Evolutionary conservation across 2,329 filamentous ascomycete species (phyloP).

Genomic region (Diaporthe australafricana): DNA sequence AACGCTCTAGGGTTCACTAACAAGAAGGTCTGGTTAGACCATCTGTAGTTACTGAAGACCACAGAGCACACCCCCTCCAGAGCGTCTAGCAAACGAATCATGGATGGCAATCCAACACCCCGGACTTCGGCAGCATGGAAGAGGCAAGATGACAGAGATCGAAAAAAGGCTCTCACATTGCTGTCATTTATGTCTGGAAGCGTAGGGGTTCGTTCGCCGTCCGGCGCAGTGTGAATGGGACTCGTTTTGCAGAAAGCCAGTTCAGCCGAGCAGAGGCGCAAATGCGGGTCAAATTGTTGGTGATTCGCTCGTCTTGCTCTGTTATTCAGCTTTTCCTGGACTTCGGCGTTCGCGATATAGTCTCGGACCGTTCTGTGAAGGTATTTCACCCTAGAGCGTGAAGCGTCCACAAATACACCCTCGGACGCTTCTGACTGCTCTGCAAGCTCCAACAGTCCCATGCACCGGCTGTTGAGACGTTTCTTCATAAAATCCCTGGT

Average conservation of each 20-base stretch:
- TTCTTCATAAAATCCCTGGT: neutral
- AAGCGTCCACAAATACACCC: neutral
- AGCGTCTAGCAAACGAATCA: no score
- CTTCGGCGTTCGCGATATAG: neutral
- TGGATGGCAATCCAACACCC: no score
- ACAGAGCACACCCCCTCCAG: neutral
- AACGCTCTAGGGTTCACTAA: neutral
- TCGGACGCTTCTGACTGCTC: neutral
- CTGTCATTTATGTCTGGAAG: no score
- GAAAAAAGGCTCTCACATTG: no score
- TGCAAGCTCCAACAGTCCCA: neutral
- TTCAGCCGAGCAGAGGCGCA: neutral
- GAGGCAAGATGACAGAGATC: neutral
- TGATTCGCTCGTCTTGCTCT: neutral
- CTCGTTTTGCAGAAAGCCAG: neutral
- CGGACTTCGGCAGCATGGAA: neutral
- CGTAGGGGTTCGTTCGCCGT: neutral
- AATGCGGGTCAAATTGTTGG: neutral
- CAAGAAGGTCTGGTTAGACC: neutral
- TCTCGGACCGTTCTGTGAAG: neutral
- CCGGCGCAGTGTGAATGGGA: neutral
- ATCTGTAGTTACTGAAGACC: neutral
- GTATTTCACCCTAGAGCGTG: neutral
- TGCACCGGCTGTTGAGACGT: neutral
- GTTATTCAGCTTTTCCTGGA: neutral